Evolutionary conservation across 2,329 filamentous ascomycete species (phyloP).

Genomic region (Daldinia sp.): DNA sequence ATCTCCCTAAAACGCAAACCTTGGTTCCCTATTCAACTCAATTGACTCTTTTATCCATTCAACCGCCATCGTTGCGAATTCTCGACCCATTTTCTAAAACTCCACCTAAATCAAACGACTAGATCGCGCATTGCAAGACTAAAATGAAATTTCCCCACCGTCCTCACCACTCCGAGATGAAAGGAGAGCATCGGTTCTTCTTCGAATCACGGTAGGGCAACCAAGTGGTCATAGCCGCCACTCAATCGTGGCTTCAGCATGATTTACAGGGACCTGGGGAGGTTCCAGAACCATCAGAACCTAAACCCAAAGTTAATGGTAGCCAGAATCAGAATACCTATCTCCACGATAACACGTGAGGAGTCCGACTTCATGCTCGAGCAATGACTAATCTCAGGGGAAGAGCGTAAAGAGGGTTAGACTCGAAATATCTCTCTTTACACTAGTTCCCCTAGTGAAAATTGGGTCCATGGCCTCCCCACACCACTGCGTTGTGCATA

Average conservation of each 20-base stretch:
- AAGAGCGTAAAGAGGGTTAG: not conserved
- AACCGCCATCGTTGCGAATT: conserved; percentile 8
- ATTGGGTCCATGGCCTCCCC: not conserved
- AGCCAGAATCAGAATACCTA: not conserved
- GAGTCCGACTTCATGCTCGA: conserved; percentile 16
- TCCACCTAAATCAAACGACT: conserved; percentile 29
- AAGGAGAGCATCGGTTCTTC: conserved; percentile 20
- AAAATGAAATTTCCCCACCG: conserved; percentile 29
- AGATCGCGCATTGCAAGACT: conserved; percentile 13
- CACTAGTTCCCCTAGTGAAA: not conserved
- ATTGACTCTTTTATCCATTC: not conserved
- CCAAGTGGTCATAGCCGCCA: conserved; percentile 12
- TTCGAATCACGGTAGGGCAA: not conserved
- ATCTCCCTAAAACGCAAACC: not conserved
- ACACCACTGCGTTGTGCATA: not conserved
- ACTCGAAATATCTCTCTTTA: not conserved
- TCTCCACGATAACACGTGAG: conserved; percentile 29
- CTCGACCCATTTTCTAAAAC: conserved; percentile 18
- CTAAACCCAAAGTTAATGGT: not conserved
- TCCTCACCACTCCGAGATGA: conserved; percentile 31
- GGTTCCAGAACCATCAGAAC: not conserved
- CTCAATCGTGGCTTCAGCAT: not conserved
- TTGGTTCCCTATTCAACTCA: not conserved
- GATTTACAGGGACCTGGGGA: conserved; percentile 1
- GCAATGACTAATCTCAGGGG: not conserved